Percentiles rank a stretch among this genome's conserved stretches.
Conservation (phyloP, 2,329 filamentous ascomycete species). For the Arthrobotrys musiformis region DNA sequence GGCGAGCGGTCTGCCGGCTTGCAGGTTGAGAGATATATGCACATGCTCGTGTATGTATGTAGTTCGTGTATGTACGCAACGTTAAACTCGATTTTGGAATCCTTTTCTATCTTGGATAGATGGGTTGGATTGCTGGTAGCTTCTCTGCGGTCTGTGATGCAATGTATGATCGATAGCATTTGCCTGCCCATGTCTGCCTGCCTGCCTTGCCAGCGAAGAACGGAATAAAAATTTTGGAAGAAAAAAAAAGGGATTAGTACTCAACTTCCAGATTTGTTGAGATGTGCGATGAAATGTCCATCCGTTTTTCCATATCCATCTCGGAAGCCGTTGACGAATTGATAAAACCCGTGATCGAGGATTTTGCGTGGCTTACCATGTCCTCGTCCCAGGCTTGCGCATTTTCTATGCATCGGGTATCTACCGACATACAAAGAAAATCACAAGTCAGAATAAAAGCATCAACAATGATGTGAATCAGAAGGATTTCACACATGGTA, state of each 20-base stretch:
- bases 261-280: slow-evolving; percentile 15
- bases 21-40: background rate
- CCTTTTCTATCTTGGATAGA: background rate
- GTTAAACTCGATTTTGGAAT: background rate
- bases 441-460: too few relatives aligned
- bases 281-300: slow-evolving; percentile 23
- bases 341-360: background rate
- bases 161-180: background rate
- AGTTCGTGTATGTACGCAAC: slow-evolving; percentile 13
- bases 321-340: background rate
- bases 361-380: background rate
- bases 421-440: background rate
- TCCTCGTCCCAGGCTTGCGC: background rate
- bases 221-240: background rate
- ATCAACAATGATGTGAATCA: slow-evolving; percentile 1
- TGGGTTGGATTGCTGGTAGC: slow-evolving; percentile 8
- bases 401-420: slow-evolving; percentile 8
- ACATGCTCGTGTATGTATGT: background rate
- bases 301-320: background rate
- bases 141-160: background rate
- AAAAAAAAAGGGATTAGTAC: background rate
- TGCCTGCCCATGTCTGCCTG: background rate
- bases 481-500: background rate
- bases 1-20: too few relatives aligned
- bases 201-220: slow-evolving; percentile 13